Base-by-base conservation (phyloP, 2,329 filamentous ascomycete genomes). In the Pseudophaeomoniella oleicola region DNA sequence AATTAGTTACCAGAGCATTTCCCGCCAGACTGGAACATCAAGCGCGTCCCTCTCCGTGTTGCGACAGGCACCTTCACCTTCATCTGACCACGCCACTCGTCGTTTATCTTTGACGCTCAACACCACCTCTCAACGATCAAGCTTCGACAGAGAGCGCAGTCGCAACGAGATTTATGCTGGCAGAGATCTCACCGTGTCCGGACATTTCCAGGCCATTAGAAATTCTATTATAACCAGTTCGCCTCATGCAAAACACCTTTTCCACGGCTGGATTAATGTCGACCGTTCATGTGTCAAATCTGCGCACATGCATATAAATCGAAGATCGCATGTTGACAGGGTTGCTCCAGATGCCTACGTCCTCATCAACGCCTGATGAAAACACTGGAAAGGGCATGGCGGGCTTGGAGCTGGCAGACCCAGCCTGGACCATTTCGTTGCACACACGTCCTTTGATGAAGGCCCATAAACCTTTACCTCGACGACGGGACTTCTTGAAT, bases 401-500 rank as follows among this genome's bases (percentile, higher is more conserved):
- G 27, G 46, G 51, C 37, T 39, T 55, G 35, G 48, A 50, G 39
- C 38, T 49, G 43, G 45, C 44, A 43, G 46, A 45, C 43, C 39
- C 50, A 34, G 46, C 49, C 43, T 44, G 44, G 41, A 46, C 46
- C 46, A 47, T 47, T 38, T 42, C 42, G 39, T 42, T 44, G 41
- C 45, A 46, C 27, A 50, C 52, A 42, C 51, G 45, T 37, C 47
- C 52, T 18, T 46, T 50, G 22, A 43, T 61, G 42, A 60, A 51
- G 49, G 51, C 58, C 43, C 59, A 61, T 47, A 63, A 62, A 46
- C 40, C 50, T 19, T 53, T 63, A 27, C 58, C 58, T 30, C 52
- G 54, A 42, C 55, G 49, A 42, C 49, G 50, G 40, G 49, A 56
- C 43, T 37, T 51, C n/a, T 9, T 18, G 9, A 39, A 31, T 16